These are phyloP conservation scores for Leccinellum albellum DNA, from an alignment of 768 basidiomycete species.

Conservation along the genomic window DNA sequence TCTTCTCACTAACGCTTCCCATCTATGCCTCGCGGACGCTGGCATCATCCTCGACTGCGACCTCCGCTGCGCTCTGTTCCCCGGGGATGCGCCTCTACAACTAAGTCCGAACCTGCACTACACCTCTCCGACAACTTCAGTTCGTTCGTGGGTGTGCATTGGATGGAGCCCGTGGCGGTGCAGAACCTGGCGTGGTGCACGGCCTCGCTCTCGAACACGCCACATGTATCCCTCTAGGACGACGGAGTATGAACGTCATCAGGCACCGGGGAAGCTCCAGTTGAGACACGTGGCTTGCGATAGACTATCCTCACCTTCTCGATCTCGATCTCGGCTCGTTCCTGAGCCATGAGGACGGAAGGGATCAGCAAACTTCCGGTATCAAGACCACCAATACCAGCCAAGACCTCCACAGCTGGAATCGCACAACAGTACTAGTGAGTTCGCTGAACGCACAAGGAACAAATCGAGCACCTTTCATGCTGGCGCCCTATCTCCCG, in stretches of 20 bases:
- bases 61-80: conserved; percentile 45
- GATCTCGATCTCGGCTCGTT: background rate
- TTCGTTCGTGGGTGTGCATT: conserved; percentile 51
- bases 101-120: conserved; percentile 36
- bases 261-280: too few species aligned
- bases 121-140: conserved; percentile 33
- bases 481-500: conserved; percentile 32
- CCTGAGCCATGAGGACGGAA: background rate
- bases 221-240: conserved; percentile 32
- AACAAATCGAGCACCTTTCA: conserved; percentile 44
- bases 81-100: background rate
- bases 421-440: too few species aligned
- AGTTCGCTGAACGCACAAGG: background rate
- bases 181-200: conserved; percentile 48
- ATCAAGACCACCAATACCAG: background rate
- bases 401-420: background rate
- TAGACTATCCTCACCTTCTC: conserved; percentile 44
- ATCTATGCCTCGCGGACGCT: too few species aligned
- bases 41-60: conserved; percentile 58
- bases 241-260: conserved; percentile 18
- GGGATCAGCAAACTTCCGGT: background rate
- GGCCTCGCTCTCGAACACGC: conserved; percentile 42
- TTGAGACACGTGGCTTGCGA: conserved; percentile 51
- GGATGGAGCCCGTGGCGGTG: conserved; percentile 52
- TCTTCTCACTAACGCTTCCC: too few species aligned